A percentile compares a stretch with the other conserved stretches of the same genome.
These are phyloP conservation scores for Pleurotus salmoneostramineus DNA, from an alignment of 768 basidiomycete species.

Conservation along the genomic window DNA sequence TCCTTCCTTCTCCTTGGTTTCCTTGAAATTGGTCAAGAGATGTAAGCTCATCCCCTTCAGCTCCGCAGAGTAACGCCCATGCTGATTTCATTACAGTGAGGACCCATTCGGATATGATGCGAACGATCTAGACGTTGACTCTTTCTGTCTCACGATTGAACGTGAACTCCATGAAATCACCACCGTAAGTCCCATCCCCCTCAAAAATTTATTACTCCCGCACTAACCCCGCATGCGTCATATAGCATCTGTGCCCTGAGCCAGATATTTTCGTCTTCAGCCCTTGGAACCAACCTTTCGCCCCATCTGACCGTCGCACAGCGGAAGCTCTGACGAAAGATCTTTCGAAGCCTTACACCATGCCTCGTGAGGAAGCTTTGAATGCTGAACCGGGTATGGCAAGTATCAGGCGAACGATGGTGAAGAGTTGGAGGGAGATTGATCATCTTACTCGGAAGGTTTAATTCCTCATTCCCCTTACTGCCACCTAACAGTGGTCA, in stretches of 20 bases:
- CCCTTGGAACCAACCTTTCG: constrained; percentile 65
- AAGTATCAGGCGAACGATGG: constrained; percentile 34
- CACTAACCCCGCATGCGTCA: constrained; percentile 14
- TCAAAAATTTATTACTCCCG: background rate
- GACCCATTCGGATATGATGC: constrained; percentile 67
- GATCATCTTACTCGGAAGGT: constrained; percentile 23
- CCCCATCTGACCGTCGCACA: constrained; percentile 55
- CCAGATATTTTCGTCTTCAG: constrained; percentile 53
- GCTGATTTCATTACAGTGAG: constrained; percentile 32
- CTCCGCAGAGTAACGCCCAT: background rate
- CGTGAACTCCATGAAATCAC: constrained; percentile 72
- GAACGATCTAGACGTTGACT: constrained; percentile 66
- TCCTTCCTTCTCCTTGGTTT: constrained; percentile 63
- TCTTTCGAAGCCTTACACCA: constrained; percentile 30
- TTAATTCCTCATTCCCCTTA: background rate
- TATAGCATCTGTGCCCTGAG: constrained; percentile 49
- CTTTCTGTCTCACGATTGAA: constrained; percentile 63
- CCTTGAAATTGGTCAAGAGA: constrained; percentile 67
- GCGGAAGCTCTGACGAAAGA: constrained; percentile 47
- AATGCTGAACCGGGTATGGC: constrained; percentile 26
- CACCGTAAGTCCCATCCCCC: constrained; percentile 39
- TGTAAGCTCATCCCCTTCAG: constrained; percentile 27
- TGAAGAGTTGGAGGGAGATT: constrained; percentile 39
- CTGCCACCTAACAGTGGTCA: too few relatives aligned
- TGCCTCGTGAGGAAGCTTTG: constrained; percentile 20